phyloP scores from a whole-genome alignment of 495 filamentous ascomycete species.

The Podospora didyma region DNA sequence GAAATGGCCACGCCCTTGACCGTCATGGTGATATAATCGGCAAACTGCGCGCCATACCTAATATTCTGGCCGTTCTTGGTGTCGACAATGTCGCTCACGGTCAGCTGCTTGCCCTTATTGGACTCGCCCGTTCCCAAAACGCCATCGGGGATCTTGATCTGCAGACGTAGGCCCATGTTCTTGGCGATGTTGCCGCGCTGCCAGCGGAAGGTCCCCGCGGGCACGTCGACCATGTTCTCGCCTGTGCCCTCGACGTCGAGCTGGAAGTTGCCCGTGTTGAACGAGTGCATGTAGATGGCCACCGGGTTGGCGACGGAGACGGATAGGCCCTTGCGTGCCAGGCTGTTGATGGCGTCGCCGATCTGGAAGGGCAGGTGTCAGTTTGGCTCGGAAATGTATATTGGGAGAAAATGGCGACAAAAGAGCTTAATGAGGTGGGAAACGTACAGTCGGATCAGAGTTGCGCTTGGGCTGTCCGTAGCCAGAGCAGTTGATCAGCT shows the following conservation, averaged over 20 bases:
- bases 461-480: not conserved
- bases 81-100: conserved; percentile 7
- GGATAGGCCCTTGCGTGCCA: not conserved
- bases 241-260: conserved; percentile 7
- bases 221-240: conserved; percentile 5
- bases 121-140: not conserved
- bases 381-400: not conserved
- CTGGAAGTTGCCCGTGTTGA: conserved; percentile 2
- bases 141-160: conserved; percentile 5
- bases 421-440: no score
- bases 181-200: conserved; percentile 4
- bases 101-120: conserved; percentile 4
- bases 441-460: conserved; percentile 1
- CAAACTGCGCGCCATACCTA: conserved; percentile 2
- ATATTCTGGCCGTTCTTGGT: conserved; percentile 5
- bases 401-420: no score
- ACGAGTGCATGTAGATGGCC: conserved; percentile 3
- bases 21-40: conserved; percentile 6
- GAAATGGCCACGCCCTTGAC: conserved; percentile 4
- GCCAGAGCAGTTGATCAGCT: conserved; percentile 4
- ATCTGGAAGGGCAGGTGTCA: not conserved
- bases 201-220: not conserved
- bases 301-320: conserved; percentile 5
- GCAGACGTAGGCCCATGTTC: conserved; percentile 1
- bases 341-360: conserved; percentile 6